phyloP scores from a whole-genome alignment of 352 stramenopile genomes.

The Peronospora belbahrii region DNA sequence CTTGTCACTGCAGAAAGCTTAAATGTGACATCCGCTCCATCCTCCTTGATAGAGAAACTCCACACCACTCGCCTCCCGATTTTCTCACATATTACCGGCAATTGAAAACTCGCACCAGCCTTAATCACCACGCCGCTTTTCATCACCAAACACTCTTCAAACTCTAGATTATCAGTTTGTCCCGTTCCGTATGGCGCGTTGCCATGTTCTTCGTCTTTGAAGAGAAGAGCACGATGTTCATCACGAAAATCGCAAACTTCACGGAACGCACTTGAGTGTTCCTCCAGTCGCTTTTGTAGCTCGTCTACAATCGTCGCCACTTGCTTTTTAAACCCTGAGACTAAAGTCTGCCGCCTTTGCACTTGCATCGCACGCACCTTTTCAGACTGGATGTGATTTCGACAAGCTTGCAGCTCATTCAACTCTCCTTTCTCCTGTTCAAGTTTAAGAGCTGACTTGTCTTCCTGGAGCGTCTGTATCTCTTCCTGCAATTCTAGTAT shows the following conservation, averaged over 20 bases:
- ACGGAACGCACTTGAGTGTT: conserved; percentile 51
- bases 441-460: conserved; percentile 25
- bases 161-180: conserved; percentile 17
- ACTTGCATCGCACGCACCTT: conserved; percentile 28
- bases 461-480: conserved; percentile 19
- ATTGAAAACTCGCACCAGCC: conserved; percentile 53
- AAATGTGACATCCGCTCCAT: conserved; percentile 56
- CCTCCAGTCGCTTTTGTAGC: conserved; percentile 44
- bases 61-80: conserved; percentile 61
- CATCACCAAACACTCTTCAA: conserved; percentile 65
- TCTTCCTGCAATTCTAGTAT: conserved; percentile 26
- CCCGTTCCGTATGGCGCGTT: not conserved
- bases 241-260: conserved; percentile 58
- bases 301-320: conserved; percentile 32
- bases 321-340: conserved; percentile 36
- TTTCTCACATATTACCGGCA: conserved; percentile 66
- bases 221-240: conserved; percentile 7
- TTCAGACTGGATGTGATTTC: conserved; percentile 31
- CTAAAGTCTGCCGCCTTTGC: conserved; percentile 34
- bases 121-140: conserved; percentile 77
- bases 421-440: conserved; percentile 26
- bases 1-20: conserved; percentile 21
- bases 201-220: not conserved
- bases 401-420: conserved; percentile 22
- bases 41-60: conserved; percentile 71